phyloP scores from a whole-genome alignment of 306 rosid species.

The Cucumis hystrix region DNA sequence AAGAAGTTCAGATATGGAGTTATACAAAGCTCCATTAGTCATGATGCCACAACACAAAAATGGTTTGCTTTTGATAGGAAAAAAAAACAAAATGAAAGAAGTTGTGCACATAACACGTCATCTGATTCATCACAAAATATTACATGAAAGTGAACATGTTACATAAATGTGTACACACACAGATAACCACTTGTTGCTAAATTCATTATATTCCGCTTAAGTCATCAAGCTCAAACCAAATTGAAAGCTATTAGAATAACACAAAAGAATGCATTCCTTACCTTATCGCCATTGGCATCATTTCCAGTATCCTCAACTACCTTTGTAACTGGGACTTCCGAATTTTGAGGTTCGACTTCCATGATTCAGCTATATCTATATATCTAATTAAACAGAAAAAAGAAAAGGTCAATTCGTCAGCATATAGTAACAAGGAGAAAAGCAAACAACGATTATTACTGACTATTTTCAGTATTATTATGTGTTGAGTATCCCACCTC shows the following conservation, averaged over 20 bases:
- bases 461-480: not conserved
- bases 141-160: not conserved
- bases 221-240: not conserved
- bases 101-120: not conserved
- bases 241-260: not conserved
- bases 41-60: not conserved
- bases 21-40: not conserved
- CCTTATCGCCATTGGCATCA: conserved; percentile 40
- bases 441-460: not conserved
- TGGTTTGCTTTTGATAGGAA: not conserved
- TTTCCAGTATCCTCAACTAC: conserved; percentile 29
- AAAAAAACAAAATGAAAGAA: not conserved
- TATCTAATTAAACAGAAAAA: not conserved
- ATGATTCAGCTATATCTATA: conserved; percentile 25
- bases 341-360: conserved; percentile 46
- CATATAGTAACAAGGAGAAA: not conserved
- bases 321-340: conserved; percentile 40
- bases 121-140: too few species aligned
- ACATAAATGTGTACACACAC: not conserved
- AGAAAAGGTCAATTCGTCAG: not conserved
- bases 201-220: not conserved
- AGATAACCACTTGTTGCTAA: not conserved
- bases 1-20: not conserved
- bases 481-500: not conserved
- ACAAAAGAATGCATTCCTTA: conserved; percentile 8